Percentiles rank a stretch among this genome's conserved stretches.
These are phyloP conservation scores for Fusarium pseudonygamai DNA, from an alignment of 2,329 filamentous ascomycete genomes.

Conservation along the genomic window DNA sequence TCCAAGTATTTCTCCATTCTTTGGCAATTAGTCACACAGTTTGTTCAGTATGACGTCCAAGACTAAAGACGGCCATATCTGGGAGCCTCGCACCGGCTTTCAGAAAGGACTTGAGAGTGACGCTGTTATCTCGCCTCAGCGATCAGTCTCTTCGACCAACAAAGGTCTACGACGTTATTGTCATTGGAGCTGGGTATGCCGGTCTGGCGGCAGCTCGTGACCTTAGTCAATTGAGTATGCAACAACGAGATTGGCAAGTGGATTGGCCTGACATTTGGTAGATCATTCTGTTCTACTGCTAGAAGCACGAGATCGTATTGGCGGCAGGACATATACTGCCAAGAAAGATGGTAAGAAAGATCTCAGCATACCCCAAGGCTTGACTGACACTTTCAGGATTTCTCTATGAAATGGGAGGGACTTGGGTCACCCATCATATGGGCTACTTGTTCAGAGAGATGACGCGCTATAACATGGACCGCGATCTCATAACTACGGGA, in stretches of 20 bases:
- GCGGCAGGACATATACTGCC: neutral
- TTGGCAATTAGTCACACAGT: fast-evolving
- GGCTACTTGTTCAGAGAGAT: neutral
- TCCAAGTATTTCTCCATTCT: neutral
- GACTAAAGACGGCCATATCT: neutral
- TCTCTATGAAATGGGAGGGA: neutral
- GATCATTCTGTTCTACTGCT: neutral
- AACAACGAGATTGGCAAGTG: fast-evolving
- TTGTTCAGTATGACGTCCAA: neutral
- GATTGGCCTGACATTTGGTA: fast-evolving
- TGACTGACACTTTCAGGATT: neutral
- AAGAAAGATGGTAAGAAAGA: neutral
- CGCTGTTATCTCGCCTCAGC: neutral
- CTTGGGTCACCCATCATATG: neutral
- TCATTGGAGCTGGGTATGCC: neutral
- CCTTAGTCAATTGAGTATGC: neutral
- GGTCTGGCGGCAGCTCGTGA: neutral
- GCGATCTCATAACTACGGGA: neutral
- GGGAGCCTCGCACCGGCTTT: neutral
- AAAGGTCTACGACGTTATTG: neutral
- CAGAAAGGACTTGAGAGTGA: neutral
- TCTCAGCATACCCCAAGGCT: fast-evolving
- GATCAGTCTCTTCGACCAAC: fast-evolving
- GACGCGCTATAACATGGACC: neutral
- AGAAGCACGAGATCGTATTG: neutral